These are phyloP conservation scores for Heteromeles arbutifolia DNA, from an alignment of 306 rosid genomes.

Conservation along the genomic window DNA sequence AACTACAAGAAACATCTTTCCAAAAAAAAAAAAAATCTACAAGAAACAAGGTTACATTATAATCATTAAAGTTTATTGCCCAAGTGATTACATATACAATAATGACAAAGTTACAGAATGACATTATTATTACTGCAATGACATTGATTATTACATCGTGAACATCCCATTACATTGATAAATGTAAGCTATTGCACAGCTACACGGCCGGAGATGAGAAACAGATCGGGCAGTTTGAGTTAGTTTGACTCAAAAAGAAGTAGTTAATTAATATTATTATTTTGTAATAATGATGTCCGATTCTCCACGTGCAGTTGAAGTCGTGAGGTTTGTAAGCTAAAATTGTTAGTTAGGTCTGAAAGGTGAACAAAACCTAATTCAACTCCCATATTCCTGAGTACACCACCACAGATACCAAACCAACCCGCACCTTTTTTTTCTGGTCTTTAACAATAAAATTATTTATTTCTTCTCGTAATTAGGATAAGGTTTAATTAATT, in stretches of 20 bases:
- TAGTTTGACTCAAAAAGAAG: conserved; percentile 25
- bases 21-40: too few relatives aligned
- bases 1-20: too few relatives aligned
- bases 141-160: too few relatives aligned
- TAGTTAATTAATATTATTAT: neutral
- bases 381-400: neutral
- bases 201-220: neutral
- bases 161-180: neutral
- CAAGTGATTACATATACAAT: neutral
- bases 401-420: neutral
- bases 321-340: conserved; percentile 30
- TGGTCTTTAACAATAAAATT: neutral
- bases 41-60: neutral
- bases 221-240: neutral
- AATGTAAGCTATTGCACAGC: neutral
- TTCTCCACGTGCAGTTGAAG: conserved; percentile 40
- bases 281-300: conserved; percentile 3
- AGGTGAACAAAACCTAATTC: conserved; percentile 37
- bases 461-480: neutral
- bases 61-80: neutral
- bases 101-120: too few relatives aligned
- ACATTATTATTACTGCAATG: too few relatives aligned
- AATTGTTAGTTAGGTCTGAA: conserved; percentile 51
- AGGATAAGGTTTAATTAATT: neutral
- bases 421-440: neutral